Evolutionary conservation across 2,329 filamentous ascomycete genomes (phyloP).

Genomic region (Plenodomus tracheiphilus): DNA sequence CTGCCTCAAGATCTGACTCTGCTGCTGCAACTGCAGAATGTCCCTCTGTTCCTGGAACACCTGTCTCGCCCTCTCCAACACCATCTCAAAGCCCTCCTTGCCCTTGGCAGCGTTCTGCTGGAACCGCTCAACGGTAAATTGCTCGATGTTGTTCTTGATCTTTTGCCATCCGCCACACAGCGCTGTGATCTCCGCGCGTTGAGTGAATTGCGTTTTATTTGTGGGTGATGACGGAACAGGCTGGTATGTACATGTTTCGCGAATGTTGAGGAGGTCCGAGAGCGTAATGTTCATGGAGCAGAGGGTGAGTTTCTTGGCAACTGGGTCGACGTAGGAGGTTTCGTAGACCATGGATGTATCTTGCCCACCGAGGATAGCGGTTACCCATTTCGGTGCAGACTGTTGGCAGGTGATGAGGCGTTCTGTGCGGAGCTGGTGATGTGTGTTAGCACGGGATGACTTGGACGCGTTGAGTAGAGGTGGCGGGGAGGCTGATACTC

Average conservation of each 20-base stretch:
- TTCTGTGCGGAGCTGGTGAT: conserved; percentile 67
- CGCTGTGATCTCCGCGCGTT: conserved; percentile 90
- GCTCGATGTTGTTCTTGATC: conserved; percentile 94
- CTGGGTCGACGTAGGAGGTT: conserved; percentile 89
- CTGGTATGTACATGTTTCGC: conserved; percentile 88
- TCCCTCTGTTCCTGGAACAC: conserved; percentile 90
- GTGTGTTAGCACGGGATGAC: background rate
- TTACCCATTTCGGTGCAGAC: conserved; percentile 78
- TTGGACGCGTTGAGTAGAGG: conserved; percentile 1
- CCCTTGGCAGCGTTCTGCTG: conserved; percentile 89
- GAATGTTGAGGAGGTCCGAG: conserved; percentile 85
- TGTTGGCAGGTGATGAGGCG: conserved; percentile 67
- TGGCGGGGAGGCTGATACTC: conserved; percentile 1
- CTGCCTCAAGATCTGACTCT: conserved; percentile 35
- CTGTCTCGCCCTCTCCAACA: conserved; percentile 88
- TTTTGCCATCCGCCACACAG: conserved; percentile 96
- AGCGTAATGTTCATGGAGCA: conserved; percentile 93
- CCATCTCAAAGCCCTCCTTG: conserved; percentile 91
- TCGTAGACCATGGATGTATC: conserved; percentile 91
- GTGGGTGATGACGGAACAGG: conserved; percentile 57
- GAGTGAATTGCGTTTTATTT: conserved; percentile 76
- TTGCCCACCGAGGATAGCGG: conserved; percentile 74
- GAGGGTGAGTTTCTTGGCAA: conserved; percentile 87
- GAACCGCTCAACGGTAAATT: conserved; percentile 85
- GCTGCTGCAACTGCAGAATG: conserved; percentile 53